Evolutionary conservation across 352 stramenopile genomes (phyloP), one percentile per base, ranked within the genome.

Genomic region (Globisporangium apiculatum): DNA sequence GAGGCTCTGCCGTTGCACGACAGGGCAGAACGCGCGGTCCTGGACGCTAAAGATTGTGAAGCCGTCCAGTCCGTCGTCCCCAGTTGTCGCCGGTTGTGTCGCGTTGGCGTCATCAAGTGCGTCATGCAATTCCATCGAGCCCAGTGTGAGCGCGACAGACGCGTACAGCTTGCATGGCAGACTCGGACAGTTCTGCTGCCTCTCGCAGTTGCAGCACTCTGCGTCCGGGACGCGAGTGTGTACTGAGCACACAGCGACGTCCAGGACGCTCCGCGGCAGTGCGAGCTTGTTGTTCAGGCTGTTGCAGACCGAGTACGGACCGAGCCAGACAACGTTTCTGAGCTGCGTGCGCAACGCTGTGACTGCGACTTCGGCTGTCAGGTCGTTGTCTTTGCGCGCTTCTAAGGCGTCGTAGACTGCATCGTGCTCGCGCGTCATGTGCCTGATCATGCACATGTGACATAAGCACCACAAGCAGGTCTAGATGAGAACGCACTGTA

Each of bases 271-370:
- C 14, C 42, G 53, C n/a, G 54, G 2, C 1, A 77, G 46, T 0
- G 57, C 71, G 0, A 85, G 63, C 31, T 68, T 75, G 11, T 68
- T 64, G 35, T 77, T 58, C 6, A 87, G 56, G 0, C 68, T 66
- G 4, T 62, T 65, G 24, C 73, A 83, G 3, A 76, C 50, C 10
- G 55, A 47, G 47, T 71, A 82, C 7, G 74, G 10, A 6, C 76
- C 76, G 1, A 88, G 65, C 76, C 76, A 88, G 42, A 88, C 51
- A 17, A 62, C 37, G 10, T 60, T 61, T 14, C 14, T 3, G 4
- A 47, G 24, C 12, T 17, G 9, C 8, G 24, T n/a, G 9, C 5
- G 37, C 43, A 38, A 35, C 8, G n/a, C 6, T 41, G n/a, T 42
- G 11, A 7, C 24, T 14, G 7, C 17, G 18, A 42, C 6, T 8